Evolutionary conservation across 192 early-diverging fungal genomes (phyloP).

Genomic region (Backusella sp.): DNA sequence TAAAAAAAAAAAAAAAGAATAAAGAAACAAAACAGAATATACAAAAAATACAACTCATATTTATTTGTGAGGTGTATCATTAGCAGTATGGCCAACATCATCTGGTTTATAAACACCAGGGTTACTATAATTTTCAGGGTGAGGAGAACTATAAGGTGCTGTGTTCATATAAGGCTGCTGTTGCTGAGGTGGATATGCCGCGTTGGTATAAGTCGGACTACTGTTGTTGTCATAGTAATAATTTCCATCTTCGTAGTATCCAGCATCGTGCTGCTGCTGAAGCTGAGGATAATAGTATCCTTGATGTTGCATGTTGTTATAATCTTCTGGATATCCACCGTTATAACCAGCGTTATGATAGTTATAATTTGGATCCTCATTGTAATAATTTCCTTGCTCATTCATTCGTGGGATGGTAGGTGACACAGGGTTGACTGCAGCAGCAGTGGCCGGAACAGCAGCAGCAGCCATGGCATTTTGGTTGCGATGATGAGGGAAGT

Average conservation of each 20-base stretch:
- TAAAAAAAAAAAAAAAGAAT: too few species aligned
- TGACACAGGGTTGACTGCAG: background rate
- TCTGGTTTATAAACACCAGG: conserved; percentile 8
- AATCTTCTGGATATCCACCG: background rate
- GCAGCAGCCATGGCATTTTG: conserved; percentile 15
- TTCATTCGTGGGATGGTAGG: conserved; percentile 29
- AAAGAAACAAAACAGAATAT: background rate
- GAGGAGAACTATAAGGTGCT: background rate
- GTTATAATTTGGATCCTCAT: conserved; percentile 3
- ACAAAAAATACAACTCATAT: background rate
- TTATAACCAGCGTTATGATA: background rate
- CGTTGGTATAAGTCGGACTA: background rate
- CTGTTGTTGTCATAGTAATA: conserved; percentile 22
- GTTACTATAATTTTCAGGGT: background rate
- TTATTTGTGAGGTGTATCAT: background rate
- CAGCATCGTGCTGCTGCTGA: conserved; percentile 3
- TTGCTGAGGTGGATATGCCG: background rate
- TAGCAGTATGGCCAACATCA: background rate
- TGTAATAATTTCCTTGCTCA: conserved; percentile 17
- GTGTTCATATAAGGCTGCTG: background rate
- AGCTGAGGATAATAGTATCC: conserved; percentile 9
- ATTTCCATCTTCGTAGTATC: conserved; percentile 24
- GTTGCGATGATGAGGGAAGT: conserved; percentile 4
- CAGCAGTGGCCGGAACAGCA: background rate
- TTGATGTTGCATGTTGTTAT: background rate